A percentile compares a stretch with the other conserved stretches of the same genome.
Evolutionary conservation across 768 basidiomycete species (phyloP).

Genomic region (Imleria badia): DNA sequence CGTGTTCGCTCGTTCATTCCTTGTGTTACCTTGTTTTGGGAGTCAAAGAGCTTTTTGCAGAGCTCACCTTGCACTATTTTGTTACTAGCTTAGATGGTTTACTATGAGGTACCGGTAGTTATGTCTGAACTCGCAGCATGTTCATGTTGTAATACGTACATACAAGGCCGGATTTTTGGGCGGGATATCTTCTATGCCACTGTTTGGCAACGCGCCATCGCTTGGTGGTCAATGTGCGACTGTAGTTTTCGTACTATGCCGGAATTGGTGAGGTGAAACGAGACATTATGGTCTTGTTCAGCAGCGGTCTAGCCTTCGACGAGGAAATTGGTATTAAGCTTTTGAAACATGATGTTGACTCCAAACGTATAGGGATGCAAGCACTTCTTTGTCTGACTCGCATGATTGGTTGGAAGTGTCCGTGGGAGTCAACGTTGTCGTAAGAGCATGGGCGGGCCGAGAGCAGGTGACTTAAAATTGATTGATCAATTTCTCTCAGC

Average conservation of each 20-base stretch:
- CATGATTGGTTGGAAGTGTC: too few species aligned
- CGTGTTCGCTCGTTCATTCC: conserved; percentile 20
- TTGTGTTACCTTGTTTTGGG: conserved; percentile 32
- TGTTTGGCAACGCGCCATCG: too few species aligned
- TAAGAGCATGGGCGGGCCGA: conserved; percentile 4
- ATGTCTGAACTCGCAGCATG: conserved; percentile 19
- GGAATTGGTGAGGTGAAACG: too few species aligned
- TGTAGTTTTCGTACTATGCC: background rate
- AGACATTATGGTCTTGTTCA: too few species aligned
- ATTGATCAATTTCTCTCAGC: conserved; percentile 14
- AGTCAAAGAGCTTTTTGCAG: conserved; percentile 27
- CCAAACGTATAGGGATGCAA: too few species aligned
- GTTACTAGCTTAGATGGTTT: conserved; percentile 34
- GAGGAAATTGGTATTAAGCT: too few species aligned
- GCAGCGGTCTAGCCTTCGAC: too few species aligned
- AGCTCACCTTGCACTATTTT: conserved; percentile 16
- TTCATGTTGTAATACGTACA: conserved; percentile 29
- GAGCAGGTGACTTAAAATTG: conserved; percentile 21
- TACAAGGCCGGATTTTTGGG: conserved; percentile 20
- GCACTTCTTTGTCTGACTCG: too few species aligned
- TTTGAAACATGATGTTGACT: too few species aligned
- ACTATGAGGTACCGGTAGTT: conserved; percentile 31
- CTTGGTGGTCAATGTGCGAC: too few species aligned
- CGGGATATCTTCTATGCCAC: background rate
- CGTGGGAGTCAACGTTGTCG: background rate